These are phyloP conservation scores for Jamesozyma jinghongensis DNA, from an alignment of 805 yeast genomes.

Conservation along the genomic window DNA sequence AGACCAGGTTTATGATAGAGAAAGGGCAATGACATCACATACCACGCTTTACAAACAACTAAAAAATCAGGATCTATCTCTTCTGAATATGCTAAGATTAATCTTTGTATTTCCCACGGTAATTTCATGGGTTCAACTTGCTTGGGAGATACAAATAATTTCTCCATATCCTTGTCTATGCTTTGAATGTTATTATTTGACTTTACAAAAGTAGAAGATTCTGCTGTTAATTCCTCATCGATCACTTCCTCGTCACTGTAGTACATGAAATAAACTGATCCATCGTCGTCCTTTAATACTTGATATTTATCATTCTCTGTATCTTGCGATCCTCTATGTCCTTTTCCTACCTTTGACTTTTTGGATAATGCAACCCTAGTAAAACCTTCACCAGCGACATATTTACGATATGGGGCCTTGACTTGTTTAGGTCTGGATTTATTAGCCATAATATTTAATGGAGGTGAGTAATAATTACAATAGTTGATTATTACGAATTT, in stretches of 20 bases:
- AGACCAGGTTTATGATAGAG: constrained; percentile 58
- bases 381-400: constrained; percentile 43
- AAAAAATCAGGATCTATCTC: constrained; percentile 35
- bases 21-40: constrained; percentile 49
- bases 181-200: background rate
- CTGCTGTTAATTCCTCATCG: background rate
- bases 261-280: constrained; percentile 1
- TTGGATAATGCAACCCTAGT: constrained; percentile 7
- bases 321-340: background rate
- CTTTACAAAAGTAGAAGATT: too few species aligned
- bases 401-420: constrained; percentile 70
- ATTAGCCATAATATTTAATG: constrained; percentile 54
- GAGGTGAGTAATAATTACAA: background rate
- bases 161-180: background rate
- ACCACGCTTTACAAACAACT: constrained; percentile 54
- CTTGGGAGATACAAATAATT: background rate
- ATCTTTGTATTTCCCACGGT: constrained; percentile 43
- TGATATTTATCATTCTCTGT: constrained; percentile 1
- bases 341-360: background rate
- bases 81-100: constrained; percentile 27
- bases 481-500: background rate
- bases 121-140: constrained; percentile 20
- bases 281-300: background rate
- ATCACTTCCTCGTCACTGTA: background rate
- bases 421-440: constrained; percentile 79